phyloP scores from a whole-genome alignment of 257 asterid species.

The Plectranthus barbatus region DNA sequence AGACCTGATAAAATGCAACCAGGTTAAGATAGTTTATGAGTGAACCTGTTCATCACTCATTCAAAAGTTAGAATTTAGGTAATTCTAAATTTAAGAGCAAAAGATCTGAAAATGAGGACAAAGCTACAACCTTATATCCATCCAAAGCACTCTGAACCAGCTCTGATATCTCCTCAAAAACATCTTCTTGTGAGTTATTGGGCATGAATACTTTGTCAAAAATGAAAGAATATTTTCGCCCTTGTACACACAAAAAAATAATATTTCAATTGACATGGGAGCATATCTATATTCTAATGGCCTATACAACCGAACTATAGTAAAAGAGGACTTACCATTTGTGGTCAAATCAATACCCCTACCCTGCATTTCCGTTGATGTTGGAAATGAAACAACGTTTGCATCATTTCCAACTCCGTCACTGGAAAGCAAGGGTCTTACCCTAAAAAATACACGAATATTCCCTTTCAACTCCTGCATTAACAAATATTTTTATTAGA shows the following conservation, averaged over 20 bases:
- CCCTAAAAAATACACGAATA: constrained; percentile 89
- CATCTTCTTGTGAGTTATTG: constrained; percentile 34
- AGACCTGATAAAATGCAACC: too few relatives aligned
- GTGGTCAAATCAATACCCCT: constrained; percentile 72
- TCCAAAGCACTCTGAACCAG: too few relatives aligned
- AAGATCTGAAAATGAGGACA: too few relatives aligned
- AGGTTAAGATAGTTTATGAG: too few relatives aligned
- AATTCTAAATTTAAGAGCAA: too few relatives aligned
- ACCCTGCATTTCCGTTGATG: constrained; percentile 58
- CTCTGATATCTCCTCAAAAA: too few relatives aligned
- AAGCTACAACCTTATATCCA: too few relatives aligned
- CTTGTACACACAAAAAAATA: constrained; percentile 25
- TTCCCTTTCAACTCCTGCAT: constrained; percentile 88
- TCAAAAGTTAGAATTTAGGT: too few relatives aligned
- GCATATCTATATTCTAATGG: neutral
- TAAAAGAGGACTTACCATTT: constrained; percentile 47
- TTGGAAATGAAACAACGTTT: constrained; percentile 73
- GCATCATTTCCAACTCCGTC: constrained; percentile 54
- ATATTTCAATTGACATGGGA: neutral
- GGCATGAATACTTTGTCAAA: constrained; percentile 85
- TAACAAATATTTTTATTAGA: constrained; percentile 5
- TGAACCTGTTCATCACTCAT: too few relatives aligned
- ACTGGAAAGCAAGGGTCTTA: constrained; percentile 73
- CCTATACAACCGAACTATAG: too few relatives aligned
- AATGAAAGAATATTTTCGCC: constrained; percentile 75